Conservation (phyloP, 2,329 filamentous ascomycete species). For the Fusarium acutatum region DNA sequence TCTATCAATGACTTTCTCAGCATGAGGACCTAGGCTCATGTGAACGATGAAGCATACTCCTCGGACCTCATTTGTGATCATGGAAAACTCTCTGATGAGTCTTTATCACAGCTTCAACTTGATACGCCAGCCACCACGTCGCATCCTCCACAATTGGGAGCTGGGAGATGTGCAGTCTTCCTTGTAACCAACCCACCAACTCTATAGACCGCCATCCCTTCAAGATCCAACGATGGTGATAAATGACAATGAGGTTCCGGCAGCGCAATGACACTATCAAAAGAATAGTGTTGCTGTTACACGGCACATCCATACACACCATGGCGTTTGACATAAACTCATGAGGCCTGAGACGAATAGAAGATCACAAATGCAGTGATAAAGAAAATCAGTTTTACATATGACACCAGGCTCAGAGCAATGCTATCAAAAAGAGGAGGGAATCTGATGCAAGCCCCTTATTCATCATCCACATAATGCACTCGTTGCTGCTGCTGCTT, state of each 20-base stretch:
- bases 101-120: not conserved
- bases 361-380: not conserved
- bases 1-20: slow-evolving; percentile 14
- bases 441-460: slow-evolving; percentile 28
- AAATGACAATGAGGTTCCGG: slow-evolving; percentile 4
- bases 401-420: slow-evolving; percentile 35
- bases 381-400: slow-evolving; percentile 33
- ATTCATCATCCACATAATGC: slow-evolving; percentile 26
- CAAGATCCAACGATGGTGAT: slow-evolving; percentile 25
- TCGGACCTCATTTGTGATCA: not conserved
- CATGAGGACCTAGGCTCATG: not conserved
- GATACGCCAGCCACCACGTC: not conserved
- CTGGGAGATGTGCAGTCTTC: not conserved
- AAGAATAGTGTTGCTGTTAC: not conserved
- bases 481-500: slow-evolving; percentile 34
- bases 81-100: not conserved
- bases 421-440: slow-evolving; percentile 37
- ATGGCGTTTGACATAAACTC: slow-evolving; percentile 8
- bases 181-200: not conserved
- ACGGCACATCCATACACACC: slow-evolving; percentile 18
- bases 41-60: slow-evolving; percentile 3
- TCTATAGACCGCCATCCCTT: slow-evolving; percentile 25
- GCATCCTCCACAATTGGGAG: slow-evolving; percentile 1
- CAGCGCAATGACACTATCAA: slow-evolving; percentile 7
- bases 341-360: slow-evolving; percentile 6